Evolutionary conservation across 495 filamentous ascomycete genomes (phyloP), one percentile per base, ranked within the genome.

Genomic region (Glarea lozoyensis): DNA sequence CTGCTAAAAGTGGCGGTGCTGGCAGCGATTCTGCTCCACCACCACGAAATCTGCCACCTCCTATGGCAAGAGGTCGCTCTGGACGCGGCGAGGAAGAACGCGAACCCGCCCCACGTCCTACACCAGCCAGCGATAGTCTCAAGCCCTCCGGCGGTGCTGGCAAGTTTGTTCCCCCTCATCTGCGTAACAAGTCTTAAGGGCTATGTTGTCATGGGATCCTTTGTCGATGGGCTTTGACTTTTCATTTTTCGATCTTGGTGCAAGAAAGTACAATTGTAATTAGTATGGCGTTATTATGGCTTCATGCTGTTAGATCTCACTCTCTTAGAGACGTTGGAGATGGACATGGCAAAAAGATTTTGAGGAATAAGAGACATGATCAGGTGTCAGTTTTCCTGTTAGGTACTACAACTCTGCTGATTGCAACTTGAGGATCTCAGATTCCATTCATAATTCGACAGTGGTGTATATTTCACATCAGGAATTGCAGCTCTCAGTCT

Each of bases 1-100:
- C 82, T 34, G 77, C 77, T 49, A 87, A 75, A 62, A 56, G 58
- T 23, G 66, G 57, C 31, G 56, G 36, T 33, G 49, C 43, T 19
- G 48, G 30, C 4, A 27, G 23, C 21, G 44, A 46, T 4, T 31
- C 22, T 30, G 33, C 52, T 18, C 22, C 49, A 24, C 42, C 52
- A 16, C 34, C 50, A 23, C 34, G 47, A 13, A n/a, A n/a, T n/a
- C 27, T 46, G 7, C 29, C 48, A 39, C 40, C 35, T 42, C 45
- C 54, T 17, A 32, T 57, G 10, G 23, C 43, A 15, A 46, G 54
- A 20, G 49, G 45, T 22, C 45, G 53, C 3, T 56, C 53, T 24
- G 47, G 50, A 6, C 20, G 54, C 40, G 47, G 37, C 25, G 48
- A 53, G 17, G 37, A 48, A 4, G 58, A 24, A 9, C 37, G 46